phyloP scores from a whole-genome alignment of 805 yeast species.

The Ogataea angusta region DNA sequence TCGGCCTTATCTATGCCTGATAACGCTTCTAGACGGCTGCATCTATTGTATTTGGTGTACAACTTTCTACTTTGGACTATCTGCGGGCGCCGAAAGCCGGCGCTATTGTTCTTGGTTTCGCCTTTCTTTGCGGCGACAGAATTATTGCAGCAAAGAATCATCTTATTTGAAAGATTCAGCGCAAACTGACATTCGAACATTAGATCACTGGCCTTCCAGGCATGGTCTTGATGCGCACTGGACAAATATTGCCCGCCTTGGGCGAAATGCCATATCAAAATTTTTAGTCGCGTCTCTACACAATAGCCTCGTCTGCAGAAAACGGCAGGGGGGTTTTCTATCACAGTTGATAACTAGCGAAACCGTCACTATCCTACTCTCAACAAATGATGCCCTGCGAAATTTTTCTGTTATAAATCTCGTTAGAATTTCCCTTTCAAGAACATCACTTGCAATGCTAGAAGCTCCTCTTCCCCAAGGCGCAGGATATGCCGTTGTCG shows the following conservation, averaged over 20 bases:
- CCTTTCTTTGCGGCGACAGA: not conserved
- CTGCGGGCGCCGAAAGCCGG: not conserved
- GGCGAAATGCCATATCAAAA: not conserved
- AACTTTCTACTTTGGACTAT: not conserved
- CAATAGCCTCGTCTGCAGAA: not conserved
- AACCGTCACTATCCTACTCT: no score
- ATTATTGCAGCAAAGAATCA: not conserved
- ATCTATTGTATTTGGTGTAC: not conserved
- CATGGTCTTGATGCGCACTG: not conserved
- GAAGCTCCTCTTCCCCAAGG: slow-evolving; percentile 51
- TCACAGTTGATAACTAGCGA: not conserved
- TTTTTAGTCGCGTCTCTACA: not conserved
- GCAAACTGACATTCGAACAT: not conserved
- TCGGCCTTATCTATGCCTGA: slow-evolving; percentile 1
- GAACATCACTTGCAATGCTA: slow-evolving; percentile 3
- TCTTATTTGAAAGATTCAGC: not conserved
- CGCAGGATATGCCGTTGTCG: slow-evolving; percentile 84
- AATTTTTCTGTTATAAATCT: not conserved
- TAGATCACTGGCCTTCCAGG: not conserved
- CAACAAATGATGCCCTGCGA: not conserved
- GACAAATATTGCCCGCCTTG: not conserved
- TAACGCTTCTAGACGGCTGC: not conserved
- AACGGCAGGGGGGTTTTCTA: not conserved
- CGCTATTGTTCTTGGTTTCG: not conserved
- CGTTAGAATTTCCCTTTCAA: not conserved